A percentile compares a stretch with the other conserved stretches of the same genome.
phyloP scores from a whole-genome alignment of 2,329 filamentous ascomycete species.

The Sphaerulina populicola region DNA sequence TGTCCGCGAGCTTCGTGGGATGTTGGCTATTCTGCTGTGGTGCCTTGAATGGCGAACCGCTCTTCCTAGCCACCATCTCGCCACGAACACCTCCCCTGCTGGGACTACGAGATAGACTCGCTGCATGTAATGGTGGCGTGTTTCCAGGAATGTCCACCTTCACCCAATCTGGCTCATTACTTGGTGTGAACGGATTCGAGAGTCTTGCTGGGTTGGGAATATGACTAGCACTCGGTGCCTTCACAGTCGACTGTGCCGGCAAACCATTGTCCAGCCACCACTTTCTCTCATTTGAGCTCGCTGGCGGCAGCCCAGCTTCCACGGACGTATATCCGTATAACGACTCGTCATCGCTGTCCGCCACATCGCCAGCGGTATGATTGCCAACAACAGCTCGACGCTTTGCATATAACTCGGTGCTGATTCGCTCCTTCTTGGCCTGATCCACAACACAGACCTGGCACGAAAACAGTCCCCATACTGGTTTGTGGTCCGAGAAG shows the following conservation, averaged over 20 bases:
- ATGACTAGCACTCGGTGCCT: constrained; percentile 55
- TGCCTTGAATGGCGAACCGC: constrained; percentile 12
- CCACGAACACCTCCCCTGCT: constrained; percentile 2
- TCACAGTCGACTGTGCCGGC: constrained; percentile 64
- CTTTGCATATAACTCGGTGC: constrained; percentile 62
- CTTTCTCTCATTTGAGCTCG: constrained; percentile 53
- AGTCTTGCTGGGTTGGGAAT: constrained; percentile 64
- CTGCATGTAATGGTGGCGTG: constrained; percentile 18
- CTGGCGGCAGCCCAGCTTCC: constrained; percentile 62
- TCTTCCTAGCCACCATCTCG: constrained; percentile 16
- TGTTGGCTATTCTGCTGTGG: constrained; percentile 6
- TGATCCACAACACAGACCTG: constrained; percentile 75
- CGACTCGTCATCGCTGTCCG: constrained; percentile 68
- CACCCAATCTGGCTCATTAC: constrained; percentile 78
- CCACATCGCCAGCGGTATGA: constrained; percentile 49
- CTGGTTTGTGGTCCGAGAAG: constrained; percentile 94
- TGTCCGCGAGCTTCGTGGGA: constrained; percentile 6
- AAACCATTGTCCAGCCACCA: constrained; percentile 61
- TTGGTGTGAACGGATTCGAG: constrained; percentile 71
- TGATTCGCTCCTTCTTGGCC: constrained; percentile 60
- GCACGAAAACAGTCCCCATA: constrained; percentile 83
- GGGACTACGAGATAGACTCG: constrained; percentile 17
- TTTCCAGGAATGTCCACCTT: constrained; percentile 34
- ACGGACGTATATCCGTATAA: constrained; percentile 73
- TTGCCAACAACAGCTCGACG: constrained; percentile 60